A percentile compares a stretch with the other conserved stretches of the same genome.
These are phyloP conservation scores for Candida sojae DNA, from an alignment of 1,139 yeast genomes.

Conservation along the genomic window DNA sequence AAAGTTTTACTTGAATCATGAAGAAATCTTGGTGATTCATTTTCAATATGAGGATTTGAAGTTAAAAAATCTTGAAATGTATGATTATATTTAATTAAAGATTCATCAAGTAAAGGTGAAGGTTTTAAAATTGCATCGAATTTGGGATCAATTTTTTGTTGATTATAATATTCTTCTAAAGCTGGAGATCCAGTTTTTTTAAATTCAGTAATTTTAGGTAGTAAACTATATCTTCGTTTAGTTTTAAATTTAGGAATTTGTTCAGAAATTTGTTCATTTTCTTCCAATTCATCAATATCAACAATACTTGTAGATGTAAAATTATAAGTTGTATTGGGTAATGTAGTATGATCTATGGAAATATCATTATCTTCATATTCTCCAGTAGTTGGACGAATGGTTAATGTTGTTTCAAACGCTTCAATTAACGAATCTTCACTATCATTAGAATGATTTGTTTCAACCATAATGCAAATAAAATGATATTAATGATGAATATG, in stretches of 20 bases:
- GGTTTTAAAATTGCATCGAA: constrained; percentile 31
- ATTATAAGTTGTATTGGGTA: constrained; percentile 26
- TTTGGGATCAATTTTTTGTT: constrained; percentile 20
- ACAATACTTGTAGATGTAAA: constrained; percentile 33
- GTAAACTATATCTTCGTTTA: constrained; percentile 30
- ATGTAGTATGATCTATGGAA: constrained; percentile 46
- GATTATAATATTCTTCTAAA: constrained; percentile 16
- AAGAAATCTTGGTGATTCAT: constrained; percentile 49
- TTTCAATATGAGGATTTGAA: constrained; percentile 56
- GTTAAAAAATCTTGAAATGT: constrained; percentile 50
- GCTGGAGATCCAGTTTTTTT: constrained; percentile 18
- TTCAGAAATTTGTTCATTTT: constrained; percentile 29
- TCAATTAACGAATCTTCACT: constrained; percentile 50
- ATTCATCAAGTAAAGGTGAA: constrained; percentile 34
- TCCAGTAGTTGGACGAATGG: constrained; percentile 43
- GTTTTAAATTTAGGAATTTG: constrained; percentile 43
- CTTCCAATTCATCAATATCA: constrained; percentile 38
- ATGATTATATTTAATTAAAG: constrained; percentile 39
- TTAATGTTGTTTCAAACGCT: constrained; percentile 50
- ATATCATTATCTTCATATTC: constrained; percentile 41
- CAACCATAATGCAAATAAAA: not conserved
- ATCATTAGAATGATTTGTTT: constrained; percentile 26
- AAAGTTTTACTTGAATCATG: constrained; percentile 52
- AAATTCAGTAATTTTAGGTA: constrained; percentile 20
- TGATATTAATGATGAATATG: not conserved